Base-by-base conservation (phyloP, 108 stramenopile genomes). In the Epithemia pelagica region DNA sequence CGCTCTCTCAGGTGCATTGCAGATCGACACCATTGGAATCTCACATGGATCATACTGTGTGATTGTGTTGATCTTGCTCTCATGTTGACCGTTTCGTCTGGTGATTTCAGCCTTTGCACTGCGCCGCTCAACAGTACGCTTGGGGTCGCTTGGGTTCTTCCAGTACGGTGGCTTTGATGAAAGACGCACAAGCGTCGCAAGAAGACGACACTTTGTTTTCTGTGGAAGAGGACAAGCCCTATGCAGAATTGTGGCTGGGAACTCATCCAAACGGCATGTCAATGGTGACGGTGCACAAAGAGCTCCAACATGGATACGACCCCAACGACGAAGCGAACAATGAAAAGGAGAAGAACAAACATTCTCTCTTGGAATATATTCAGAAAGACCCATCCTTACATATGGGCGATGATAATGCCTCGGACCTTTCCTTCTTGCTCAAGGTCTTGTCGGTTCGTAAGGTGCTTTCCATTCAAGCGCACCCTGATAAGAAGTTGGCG, bases 201-300 rank as follows among this genome's bases (percentile, higher is more conserved):
- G 28, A 61, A 15, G 37, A 46, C 37, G 37, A 46, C 37, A 71
- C 5, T 15, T 10, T 15, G 37, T 70, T 52, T 88, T 46, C 37
- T 15, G 84, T 91, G 27, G 91, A 90, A 71, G 76, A 82, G 19
- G 86, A 87, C 59, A 76, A 71, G 10, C 92, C 92, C 23, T 95
- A 91, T 67, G 94, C 94, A 10, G 94, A 95, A 63, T 74, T 95
- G 30, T 95, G 94, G 94, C 64, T 95, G 22, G 94, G 94, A 5
- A 91, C 94, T 0, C 94, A 95, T 59, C 79, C 83, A n/a, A 88
- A 83, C 25, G 90, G 90, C 2, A 81, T 79, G 1, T 76, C 90
- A 29, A 77, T 68, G 59, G 55, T 86, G 8, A 80, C 74, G 2
- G 73, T 76, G 60, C 74, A 62, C 28, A 68, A 26, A 27, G 57